These are phyloP conservation scores for Pleurotus djamor DNA, from an alignment of 768 basidiomycete genomes.

Conservation along the genomic window DNA sequence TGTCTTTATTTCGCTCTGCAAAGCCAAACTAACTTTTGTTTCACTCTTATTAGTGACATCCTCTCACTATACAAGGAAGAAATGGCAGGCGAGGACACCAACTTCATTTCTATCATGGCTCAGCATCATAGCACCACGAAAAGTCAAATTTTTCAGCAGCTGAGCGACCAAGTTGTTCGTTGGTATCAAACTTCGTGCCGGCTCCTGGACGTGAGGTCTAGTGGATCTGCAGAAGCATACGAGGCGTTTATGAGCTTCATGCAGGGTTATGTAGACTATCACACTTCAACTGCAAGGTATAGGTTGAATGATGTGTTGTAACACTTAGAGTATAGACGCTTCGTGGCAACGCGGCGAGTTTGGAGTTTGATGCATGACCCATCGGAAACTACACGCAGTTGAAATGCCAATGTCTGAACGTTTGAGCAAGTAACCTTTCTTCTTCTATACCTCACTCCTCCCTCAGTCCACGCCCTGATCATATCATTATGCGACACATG, in stretches of 20 bases:
- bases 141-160: not conserved
- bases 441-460: no score
- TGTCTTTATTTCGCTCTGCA: no score
- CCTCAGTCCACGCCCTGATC: no score
- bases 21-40: not conserved
- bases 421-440: no score
- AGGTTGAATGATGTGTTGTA: not conserved
- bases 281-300: not conserved
- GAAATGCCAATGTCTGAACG: no score
- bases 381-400: no score
- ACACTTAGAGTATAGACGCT: no score
- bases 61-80: constrained; percentile 4
- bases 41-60: not conserved
- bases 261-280: constrained; percentile 1
- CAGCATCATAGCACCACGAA: not conserved
- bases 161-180: not conserved
- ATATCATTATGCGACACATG: no score
- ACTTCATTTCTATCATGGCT: not conserved
- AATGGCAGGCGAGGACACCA: not conserved
- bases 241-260: not conserved
- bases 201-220: not conserved
- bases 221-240: not conserved
- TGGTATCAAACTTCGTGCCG: not conserved
- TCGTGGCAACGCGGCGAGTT: no score
- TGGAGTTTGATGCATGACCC: no score